Evolutionary conservation across 768 basidiomycete species (phyloP).

Genomic region (Lepiota venenata): DNA sequence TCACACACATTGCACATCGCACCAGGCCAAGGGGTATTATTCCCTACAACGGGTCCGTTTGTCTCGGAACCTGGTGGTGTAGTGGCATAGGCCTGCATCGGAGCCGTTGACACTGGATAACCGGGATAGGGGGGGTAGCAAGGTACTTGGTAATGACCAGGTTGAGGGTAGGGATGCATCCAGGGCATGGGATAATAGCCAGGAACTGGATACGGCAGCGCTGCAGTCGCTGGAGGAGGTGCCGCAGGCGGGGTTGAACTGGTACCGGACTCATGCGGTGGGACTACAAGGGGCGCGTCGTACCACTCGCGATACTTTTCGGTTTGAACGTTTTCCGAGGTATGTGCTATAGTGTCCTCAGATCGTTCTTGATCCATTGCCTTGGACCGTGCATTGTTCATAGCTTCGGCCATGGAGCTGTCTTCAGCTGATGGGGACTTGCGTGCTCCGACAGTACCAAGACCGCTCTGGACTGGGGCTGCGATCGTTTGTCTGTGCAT

Average conservation of each 20-base stretch:
- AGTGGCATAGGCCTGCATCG: constrained; percentile 21
- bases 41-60: constrained; percentile 27
- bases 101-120: constrained; percentile 33
- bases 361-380: background rate
- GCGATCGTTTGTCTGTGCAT: background rate
- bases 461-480: background rate
- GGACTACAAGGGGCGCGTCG: constrained; percentile 7
- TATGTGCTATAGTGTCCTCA: background rate
- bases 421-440: background rate
- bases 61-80: constrained; percentile 36
- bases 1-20: constrained; percentile 46
- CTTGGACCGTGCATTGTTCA: background rate
- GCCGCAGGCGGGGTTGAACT: background rate
- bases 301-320: constrained; percentile 14
- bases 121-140: constrained; percentile 46
- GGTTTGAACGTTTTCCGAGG: background rate
- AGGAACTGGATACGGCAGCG: constrained; percentile 34
- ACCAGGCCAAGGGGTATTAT: constrained; percentile 34
- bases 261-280: background rate
- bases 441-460: background rate
- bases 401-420: background rate
- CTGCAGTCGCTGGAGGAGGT: background rate
- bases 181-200: constrained; percentile 45
- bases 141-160: constrained; percentile 49
- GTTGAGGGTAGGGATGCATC: constrained; percentile 50